Evolutionary conservation across 192 early-diverging fungal species (phyloP).

Genomic region (Entomortierella lignicola): DNA sequence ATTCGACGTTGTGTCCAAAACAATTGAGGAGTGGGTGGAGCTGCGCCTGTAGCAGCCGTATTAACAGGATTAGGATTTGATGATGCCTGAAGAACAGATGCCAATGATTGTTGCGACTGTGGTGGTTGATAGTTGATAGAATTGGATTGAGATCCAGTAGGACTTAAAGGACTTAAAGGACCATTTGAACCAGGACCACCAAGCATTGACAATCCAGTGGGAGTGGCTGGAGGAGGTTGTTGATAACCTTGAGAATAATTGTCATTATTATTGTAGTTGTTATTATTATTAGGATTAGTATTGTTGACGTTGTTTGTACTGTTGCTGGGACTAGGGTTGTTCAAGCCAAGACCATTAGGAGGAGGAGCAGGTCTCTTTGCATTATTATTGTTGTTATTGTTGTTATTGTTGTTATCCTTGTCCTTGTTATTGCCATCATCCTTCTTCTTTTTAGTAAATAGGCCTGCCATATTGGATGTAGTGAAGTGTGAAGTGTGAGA

Average conservation of each 20-base stretch:
- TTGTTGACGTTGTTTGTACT: conserved; percentile 5
- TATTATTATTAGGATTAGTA: background rate
- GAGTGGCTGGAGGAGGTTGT: conserved; percentile 27
- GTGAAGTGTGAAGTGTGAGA: background rate
- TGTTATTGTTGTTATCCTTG: conserved; percentile 10
- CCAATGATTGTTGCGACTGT: conserved; percentile 7
- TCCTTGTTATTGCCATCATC: conserved; percentile 18
- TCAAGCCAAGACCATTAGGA: conserved; percentile 40
- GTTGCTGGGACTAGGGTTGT: conserved; percentile 15
- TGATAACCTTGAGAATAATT: conserved; percentile 27
- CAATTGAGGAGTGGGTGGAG: conserved; percentile 43
- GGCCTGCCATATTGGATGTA: conserved; percentile 30
- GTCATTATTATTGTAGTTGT: background rate
- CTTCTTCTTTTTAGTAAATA: conserved; percentile 53
- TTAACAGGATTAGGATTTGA: background rate
- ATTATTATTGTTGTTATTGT: conserved; percentile 13
- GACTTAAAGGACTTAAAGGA: conserved; percentile 33
- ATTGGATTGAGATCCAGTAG: conserved; percentile 19
- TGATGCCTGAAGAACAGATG: background rate
- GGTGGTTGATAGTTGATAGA: background rate
- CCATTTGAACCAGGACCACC: background rate
- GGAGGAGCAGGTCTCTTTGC: conserved; percentile 41
- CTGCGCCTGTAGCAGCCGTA: background rate
- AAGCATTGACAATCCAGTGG: background rate
- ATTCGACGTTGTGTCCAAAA: conserved; percentile 48